A percentile compares a stretch with the other conserved stretches of the same genome.
Conservation (phyloP, 768 basidiomycete genomes). For the Cubamyces lactineus region DNA sequence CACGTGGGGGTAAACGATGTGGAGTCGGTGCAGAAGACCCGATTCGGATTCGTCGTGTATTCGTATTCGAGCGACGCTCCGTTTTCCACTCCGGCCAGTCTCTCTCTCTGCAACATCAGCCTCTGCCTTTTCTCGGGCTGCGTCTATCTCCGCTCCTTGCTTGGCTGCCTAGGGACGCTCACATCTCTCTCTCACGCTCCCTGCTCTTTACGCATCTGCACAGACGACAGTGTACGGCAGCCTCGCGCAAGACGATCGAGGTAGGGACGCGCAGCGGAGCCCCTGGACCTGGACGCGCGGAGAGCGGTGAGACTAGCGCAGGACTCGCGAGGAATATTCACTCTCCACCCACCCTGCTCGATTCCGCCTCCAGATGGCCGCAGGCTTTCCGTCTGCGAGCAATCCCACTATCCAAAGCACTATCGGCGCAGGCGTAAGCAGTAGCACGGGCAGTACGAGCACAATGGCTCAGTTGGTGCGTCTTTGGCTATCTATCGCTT, state of each 20-base stretch:
- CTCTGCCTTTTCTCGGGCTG: too few species aligned
- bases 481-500: background rate
- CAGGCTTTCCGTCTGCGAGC: too few species aligned
- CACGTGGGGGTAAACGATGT: constrained; percentile 17
- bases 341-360: background rate
- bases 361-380: constrained; percentile 7
- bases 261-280: background rate
- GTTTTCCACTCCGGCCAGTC: too few species aligned
- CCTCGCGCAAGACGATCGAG: background rate
- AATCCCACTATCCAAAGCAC: background rate
- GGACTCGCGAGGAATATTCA: background rate
- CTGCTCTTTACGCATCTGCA: too few species aligned
- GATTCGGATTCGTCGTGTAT: too few species aligned
- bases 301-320: background rate
- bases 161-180: too few species aligned
- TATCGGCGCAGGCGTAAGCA: background rate
- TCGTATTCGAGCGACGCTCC: too few species aligned
- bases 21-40: background rate
- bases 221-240: background rate
- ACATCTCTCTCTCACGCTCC: too few species aligned
- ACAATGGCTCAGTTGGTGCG: background rate
- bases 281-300: background rate
- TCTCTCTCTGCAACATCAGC: too few species aligned
- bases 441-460: background rate
- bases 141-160: too few species aligned